Conservation (phyloP, 1,284 basidiomycete species). For the Ganoderma sp. region DNA sequence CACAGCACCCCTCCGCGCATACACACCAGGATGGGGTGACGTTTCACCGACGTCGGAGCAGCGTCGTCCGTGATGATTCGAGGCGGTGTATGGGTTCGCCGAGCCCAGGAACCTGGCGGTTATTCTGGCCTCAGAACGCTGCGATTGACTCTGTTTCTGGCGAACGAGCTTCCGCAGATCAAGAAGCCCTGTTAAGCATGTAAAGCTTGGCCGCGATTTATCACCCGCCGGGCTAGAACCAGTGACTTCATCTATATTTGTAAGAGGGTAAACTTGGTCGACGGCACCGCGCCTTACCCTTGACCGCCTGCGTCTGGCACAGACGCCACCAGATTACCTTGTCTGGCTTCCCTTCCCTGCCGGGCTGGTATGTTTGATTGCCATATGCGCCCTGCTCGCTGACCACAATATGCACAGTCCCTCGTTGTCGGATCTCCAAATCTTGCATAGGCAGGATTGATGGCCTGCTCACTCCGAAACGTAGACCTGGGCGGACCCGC, state of each 20-base stretch:
- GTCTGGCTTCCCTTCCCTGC: not conserved
- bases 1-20: conserved; percentile 8
- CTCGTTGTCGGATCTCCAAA: conserved; percentile 3
- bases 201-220: not conserved
- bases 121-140: not conserved
- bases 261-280: not conserved
- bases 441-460: conserved; percentile 12
- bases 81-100: conserved; percentile 4
- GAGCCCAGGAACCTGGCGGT: not conserved
- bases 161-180: conserved; percentile 6
- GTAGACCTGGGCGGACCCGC: conserved; percentile 9
- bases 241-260: not conserved
- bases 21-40: conserved; percentile 14
- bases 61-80: conserved; percentile 9
- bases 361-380: not conserved
- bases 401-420: conserved; percentile 11
- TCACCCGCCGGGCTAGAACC: not conserved
- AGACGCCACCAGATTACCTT: not conserved
- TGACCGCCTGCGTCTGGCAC: not conserved
- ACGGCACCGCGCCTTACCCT: not conserved
- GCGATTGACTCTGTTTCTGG: conserved; percentile 5
- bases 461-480: conserved; percentile 9
- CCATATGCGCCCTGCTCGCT: conserved; percentile 12
- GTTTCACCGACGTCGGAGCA: conserved; percentile 18
- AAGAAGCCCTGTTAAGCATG: not conserved